phyloP scores from a whole-genome alignment of 495 filamentous ascomycete genomes.

The Penicillium tannophilum region DNA sequence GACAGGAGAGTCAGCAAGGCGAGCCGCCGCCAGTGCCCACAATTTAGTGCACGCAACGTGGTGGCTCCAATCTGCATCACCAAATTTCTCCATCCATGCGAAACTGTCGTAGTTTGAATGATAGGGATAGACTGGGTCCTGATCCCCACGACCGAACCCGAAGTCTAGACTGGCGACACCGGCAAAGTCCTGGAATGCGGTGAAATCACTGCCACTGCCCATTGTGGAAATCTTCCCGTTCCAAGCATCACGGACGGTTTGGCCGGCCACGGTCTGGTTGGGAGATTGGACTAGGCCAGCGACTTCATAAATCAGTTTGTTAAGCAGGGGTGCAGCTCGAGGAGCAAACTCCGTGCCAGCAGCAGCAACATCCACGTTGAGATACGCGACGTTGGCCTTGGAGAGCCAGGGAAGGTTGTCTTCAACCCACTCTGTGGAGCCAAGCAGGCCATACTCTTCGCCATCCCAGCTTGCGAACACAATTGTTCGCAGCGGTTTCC shows the following conservation, averaged over 20 bases:
- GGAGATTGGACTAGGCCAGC: conserved; percentile 74
- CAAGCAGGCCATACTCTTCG: conserved; percentile 72
- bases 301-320: conserved; percentile 71
- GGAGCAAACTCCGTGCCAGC: conserved; percentile 50
- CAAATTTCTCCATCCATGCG: conserved; percentile 72
- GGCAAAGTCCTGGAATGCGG: conserved; percentile 72
- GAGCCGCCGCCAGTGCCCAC: conserved; percentile 52
- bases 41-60: conserved; percentile 63
- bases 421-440: conserved; percentile 74
- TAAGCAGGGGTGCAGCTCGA: conserved; percentile 70
- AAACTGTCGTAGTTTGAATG: conserved; percentile 80
- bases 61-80: conserved; percentile 62
- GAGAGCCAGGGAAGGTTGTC: conserved; percentile 87
- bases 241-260: conserved; percentile 70
- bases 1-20: conserved; percentile 49
- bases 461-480: conserved; percentile 36
- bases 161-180: conserved; percentile 68
- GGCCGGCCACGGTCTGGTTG: conserved; percentile 63
- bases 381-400: conserved; percentile 68
- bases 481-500: conserved; percentile 79
- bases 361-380: conserved; percentile 71
- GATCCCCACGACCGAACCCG: conserved; percentile 48
- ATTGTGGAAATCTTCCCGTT: conserved; percentile 63
- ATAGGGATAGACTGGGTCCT: conserved; percentile 68
- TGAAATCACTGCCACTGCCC: conserved; percentile 74